These are phyloP conservation scores for Acanthamoeba castellanii DNA, from an alignment of 208 protist species.

Conservation along the genomic window DNA sequence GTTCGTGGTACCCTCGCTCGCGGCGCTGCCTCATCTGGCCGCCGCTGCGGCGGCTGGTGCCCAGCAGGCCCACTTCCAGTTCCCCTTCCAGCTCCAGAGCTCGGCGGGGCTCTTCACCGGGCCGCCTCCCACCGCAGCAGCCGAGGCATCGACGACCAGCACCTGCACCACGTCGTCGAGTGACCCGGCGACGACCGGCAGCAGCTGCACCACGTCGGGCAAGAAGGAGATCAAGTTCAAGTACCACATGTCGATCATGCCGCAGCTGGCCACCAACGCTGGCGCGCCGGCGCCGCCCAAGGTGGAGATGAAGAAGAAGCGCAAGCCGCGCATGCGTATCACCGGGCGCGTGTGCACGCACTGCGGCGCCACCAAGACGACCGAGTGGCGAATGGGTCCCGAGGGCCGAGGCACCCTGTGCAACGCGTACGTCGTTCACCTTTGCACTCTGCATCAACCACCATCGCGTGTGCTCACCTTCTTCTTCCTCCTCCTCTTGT, in stretches of 20 bases:
- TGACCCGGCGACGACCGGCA: neutral
- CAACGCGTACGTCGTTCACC: conserved; percentile 29
- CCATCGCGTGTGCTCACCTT: neutral
- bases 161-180: neutral
- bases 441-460: neutral
- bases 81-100: neutral
- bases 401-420: conserved; percentile 46
- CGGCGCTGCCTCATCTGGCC: neutral
- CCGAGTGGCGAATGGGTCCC: conserved; percentile 43
- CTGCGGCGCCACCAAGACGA: conserved; percentile 35
- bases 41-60: neutral
- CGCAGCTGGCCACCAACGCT: neutral
- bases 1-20: neutral
- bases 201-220: neutral
- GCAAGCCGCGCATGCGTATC: conserved; percentile 41
- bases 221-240: conserved; percentile 59
- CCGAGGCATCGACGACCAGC: neutral
- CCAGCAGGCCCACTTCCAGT: neutral
- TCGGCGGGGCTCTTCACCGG: neutral
- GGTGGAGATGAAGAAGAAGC: conserved; percentile 54
- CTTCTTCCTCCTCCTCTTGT: neutral
- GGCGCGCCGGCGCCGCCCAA: neutral
- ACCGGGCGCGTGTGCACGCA: conserved; percentile 54
- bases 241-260: conserved; percentile 60
- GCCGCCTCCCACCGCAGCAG: neutral